Evolutionary conservation across 305 asterid genomes (phyloP).

Genomic region (Withania somnifera): DNA sequence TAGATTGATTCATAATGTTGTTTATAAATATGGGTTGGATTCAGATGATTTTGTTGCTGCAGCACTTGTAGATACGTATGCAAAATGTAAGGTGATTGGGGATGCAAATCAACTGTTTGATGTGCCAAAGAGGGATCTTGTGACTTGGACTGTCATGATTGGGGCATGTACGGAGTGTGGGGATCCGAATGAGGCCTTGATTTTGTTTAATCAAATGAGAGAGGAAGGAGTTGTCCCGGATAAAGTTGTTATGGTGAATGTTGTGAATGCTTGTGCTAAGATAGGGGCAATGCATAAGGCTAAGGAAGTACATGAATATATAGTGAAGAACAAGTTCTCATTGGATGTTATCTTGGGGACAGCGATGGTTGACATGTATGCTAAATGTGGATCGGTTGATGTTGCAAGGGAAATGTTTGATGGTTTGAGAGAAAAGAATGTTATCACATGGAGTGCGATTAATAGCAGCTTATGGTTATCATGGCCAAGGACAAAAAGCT

Average conservation of each 20-base stretch:
- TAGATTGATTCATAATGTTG: conserved; percentile 31
- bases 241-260: conserved; percentile 37
- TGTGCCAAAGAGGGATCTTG: conserved; percentile 38
- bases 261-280: conserved; percentile 51
- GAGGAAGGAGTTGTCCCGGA: conserved; percentile 33
- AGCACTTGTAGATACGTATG: conserved; percentile 40
- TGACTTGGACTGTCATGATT: conserved; percentile 53
- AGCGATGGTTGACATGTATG: conserved; percentile 48
- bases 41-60: conserved; percentile 29
- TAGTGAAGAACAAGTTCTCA: conserved; percentile 8
- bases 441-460: conserved; percentile 48
- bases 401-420: conserved; percentile 42
- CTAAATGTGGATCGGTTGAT: conserved; percentile 44
- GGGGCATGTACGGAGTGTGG: conserved; percentile 50
- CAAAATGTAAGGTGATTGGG: conserved; percentile 28
- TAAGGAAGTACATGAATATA: conserved; percentile 23
- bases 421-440: conserved; percentile 30
- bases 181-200: conserved; percentile 27
- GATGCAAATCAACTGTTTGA: conserved; percentile 40
- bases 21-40: conserved; percentile 30
- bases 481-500: conserved; percentile 46
- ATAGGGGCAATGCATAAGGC: conserved; percentile 46
- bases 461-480: conserved; percentile 57
- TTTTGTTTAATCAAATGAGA: conserved; percentile 41
- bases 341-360: conserved; percentile 39